Conservation (phyloP, 2,329 filamentous ascomycete species). For the Aspergillus ustus region DNA sequence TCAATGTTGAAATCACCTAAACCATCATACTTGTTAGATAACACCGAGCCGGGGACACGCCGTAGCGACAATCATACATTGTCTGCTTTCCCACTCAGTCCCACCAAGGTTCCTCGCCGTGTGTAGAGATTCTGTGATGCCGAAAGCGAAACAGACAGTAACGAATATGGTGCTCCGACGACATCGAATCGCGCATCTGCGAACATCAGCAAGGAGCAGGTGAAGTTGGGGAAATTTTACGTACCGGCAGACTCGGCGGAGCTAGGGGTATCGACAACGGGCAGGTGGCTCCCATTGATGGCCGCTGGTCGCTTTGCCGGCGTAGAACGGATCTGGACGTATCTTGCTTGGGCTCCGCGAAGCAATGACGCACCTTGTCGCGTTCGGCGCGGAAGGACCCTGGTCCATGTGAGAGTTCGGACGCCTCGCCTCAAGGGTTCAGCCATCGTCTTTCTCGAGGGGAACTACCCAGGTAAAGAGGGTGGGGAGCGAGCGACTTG, state of each 20-base stretch:
- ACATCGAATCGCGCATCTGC: slow-evolving; percentile 94
- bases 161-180: slow-evolving; percentile 85
- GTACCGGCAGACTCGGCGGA: slow-evolving; percentile 50
- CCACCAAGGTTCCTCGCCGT: slow-evolving; percentile 86
- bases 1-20: slow-evolving; percentile 86
- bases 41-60: slow-evolving; percentile 2
- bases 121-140: slow-evolving; percentile 94
- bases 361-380: slow-evolving; percentile 28
- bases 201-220: slow-evolving; percentile 22
- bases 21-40: slow-evolving; percentile 10
- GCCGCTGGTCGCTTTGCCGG: slow-evolving; percentile 43
- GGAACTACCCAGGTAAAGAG: slow-evolving; percentile 14
- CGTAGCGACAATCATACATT: slow-evolving; percentile 64
- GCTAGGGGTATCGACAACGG: slow-evolving; percentile 42
- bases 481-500: slow-evolving; percentile 9
- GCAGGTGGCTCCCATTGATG: slow-evolving; percentile 43
- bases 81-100: slow-evolving; percentile 85
- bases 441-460: slow-evolving; percentile 38
- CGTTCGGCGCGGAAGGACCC: slow-evolving; percentile 33
- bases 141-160: slow-evolving; percentile 90
- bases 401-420: slow-evolving; percentile 39
- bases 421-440: slow-evolving; percentile 42
- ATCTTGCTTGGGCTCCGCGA: slow-evolving; percentile 37
- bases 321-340: slow-evolving; percentile 51
- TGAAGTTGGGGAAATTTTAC: slow-evolving; percentile 5